Base-by-base conservation (phyloP, 805 yeast species). In the Jamesozyma lodderae region DNA sequence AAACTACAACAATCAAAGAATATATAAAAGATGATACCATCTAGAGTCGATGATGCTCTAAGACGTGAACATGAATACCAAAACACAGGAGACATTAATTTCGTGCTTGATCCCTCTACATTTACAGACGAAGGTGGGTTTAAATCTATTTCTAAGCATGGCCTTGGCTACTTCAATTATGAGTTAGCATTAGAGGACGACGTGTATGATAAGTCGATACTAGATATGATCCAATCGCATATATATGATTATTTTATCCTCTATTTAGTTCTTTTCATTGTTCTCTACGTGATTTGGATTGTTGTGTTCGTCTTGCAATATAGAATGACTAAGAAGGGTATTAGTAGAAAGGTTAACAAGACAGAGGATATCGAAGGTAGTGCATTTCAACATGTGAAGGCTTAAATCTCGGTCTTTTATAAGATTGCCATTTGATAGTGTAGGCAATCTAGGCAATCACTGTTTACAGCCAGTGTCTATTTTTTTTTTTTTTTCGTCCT, bases 11-110 rank as follows among this genome's bases (percentile, higher is more conserved):
- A n/a, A n/a, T n/a, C n/a, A n/a, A n/a, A n/a, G n/a, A n/a, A n/a
- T n/a, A n/a, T n/a, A n/a, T n/a, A n/a, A n/a, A n/a, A 5, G 9
- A 59, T 60, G 64, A 54, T 62, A 32, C 66, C 67, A 17, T 55
- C 55, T 14, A 63, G 61, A 16, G 42, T 49, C n/a, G 68, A 64
- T 33, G 54, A 63, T 9, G 59, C 52, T 9, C 38, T 64, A 18
- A 41, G 63, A 10, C 58, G 64, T 42, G 68, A 64, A 33, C 67
- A 64, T 38, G 51, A 58, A 4, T 64, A 43, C 35, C 47, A 53
- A n/a, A 66, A 63, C 18, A 53, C 51, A 4, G 51, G 53, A 2
- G 56, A 58, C 38, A 38, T 60, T n/a, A 35, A 40, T 5, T 42
- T 41, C 15, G 62, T 60, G 10, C 42, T 60, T 36, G 39, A 51